Percentiles rank a stretch among this genome's conserved stretches.
Conservation (phyloP, 2,329 filamentous ascomycete species). For the Lecanicillium sp. region DNA sequence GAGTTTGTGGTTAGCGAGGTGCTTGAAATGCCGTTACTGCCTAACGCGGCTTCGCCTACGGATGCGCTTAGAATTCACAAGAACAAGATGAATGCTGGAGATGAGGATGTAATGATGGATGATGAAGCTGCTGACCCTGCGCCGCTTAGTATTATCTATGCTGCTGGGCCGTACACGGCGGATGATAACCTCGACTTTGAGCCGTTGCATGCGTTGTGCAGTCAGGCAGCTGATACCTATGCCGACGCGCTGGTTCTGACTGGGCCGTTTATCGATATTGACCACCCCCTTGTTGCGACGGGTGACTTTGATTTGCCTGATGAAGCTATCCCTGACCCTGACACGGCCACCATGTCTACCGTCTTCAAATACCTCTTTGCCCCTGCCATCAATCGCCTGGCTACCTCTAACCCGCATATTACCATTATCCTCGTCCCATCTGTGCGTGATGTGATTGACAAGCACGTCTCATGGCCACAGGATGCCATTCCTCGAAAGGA, state of each 20-base stretch:
- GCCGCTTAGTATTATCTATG: constrained; percentile 70
- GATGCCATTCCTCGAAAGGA: constrained; percentile 58
- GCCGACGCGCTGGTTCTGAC: constrained; percentile 73
- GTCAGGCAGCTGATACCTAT: constrained; percentile 62
- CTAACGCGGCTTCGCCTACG: constrained; percentile 62
- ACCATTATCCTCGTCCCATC: constrained; percentile 80
- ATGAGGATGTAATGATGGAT: constrained; percentile 46
- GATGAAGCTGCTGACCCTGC: constrained; percentile 32
- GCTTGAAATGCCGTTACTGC: constrained; percentile 65
- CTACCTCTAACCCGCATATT: constrained; percentile 60
- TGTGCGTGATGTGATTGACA: constrained; percentile 70
- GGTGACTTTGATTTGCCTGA: constrained; percentile 72
- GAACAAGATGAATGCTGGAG: constrained; percentile 53
- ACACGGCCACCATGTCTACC: constrained; percentile 71
- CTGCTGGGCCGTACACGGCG: constrained; percentile 82
- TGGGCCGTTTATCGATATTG: constrained; percentile 85
- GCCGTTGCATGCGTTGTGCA: constrained; percentile 73
- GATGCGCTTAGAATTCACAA: constrained; percentile 59
- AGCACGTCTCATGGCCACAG: constrained; percentile 78
- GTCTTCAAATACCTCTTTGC: constrained; percentile 78
- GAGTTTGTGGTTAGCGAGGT: constrained; percentile 75
- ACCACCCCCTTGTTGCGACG: constrained; percentile 78
- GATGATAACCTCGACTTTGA: constrained; percentile 90
- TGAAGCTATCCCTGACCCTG: constrained; percentile 58
- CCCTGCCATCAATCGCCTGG: constrained; percentile 62